Percentiles rank a stretch among this genome's conserved stretches.
phyloP scores from a whole-genome alignment of 345 rosid genomes.

The Hibiscus tridactylites region DNA sequence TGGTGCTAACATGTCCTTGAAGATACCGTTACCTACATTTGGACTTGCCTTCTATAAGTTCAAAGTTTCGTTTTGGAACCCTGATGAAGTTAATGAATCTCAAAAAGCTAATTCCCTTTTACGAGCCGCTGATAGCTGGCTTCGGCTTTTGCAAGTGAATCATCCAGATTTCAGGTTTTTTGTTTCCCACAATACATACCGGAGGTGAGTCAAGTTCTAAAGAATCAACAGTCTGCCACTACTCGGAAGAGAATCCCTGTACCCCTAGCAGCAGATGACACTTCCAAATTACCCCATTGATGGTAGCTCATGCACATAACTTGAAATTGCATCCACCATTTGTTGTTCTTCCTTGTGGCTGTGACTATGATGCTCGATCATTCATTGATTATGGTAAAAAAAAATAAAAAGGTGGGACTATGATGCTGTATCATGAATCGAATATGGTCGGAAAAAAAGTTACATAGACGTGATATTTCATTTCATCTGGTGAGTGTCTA shows the following conservation, averaged over 20 bases:
- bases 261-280: neutral
- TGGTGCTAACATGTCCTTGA: constrained; percentile 23
- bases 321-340: neutral
- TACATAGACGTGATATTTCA: neutral
- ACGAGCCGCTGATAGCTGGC: constrained; percentile 69
- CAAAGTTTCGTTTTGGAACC: constrained; percentile 66
- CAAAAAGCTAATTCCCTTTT: constrained; percentile 47
- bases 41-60: constrained; percentile 84
- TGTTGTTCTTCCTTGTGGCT: neutral
- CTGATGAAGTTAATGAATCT: constrained; percentile 39
- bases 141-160: constrained; percentile 49
- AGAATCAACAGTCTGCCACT: constrained; percentile 6
- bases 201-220: constrained; percentile 23
- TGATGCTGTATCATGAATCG: no score
- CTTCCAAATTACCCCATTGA: neutral
- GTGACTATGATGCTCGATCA: neutral
- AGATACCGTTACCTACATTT: constrained; percentile 54
- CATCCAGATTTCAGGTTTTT: constrained; percentile 83
- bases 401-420: neutral
- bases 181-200: constrained; percentile 34
- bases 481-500: neutral
- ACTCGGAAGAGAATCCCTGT: constrained; percentile 14
- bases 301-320: neutral
- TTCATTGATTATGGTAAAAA: neutral
- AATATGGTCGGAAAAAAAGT: neutral